phyloP scores from a whole-genome alignment of 352 stramenopile species.

The Poterioochromonas sp. region DNA sequence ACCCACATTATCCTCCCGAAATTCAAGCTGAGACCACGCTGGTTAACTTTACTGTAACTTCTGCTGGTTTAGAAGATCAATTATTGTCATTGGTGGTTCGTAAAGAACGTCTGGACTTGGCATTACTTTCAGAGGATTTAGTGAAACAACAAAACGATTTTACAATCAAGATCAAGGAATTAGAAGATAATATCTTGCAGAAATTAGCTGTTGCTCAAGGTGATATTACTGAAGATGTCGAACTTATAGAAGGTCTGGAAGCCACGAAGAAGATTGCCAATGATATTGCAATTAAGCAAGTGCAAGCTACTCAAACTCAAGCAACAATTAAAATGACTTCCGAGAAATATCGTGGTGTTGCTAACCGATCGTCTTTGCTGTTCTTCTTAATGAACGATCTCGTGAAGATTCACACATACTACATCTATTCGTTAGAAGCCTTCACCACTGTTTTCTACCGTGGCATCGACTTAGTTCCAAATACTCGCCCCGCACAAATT shows the following conservation, averaged over 20 bases:
- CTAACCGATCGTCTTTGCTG: slow-evolving; percentile 75
- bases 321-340: slow-evolving; percentile 78
- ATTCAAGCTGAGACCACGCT: slow-evolving; percentile 87
- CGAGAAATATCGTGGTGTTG: slow-evolving; percentile 87
- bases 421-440: slow-evolving; percentile 88
- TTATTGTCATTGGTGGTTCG: slow-evolving; percentile 77
- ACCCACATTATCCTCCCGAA: slow-evolving; percentile 84
- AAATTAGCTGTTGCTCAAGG: slow-evolving; percentile 83
- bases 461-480: slow-evolving; percentile 73
- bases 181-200: slow-evolving; percentile 86
- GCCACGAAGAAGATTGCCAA: slow-evolving; percentile 83
- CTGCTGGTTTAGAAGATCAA: slow-evolving; percentile 79
- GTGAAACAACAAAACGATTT: slow-evolving; percentile 87
- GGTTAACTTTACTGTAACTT: slow-evolving; percentile 87
- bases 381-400: slow-evolving; percentile 96
- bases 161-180: slow-evolving; percentile 89
- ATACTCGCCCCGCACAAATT: slow-evolving; percentile 19
- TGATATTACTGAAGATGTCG: slow-evolving; percentile 94
- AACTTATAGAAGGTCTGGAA: slow-evolving; percentile 86
- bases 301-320: slow-evolving; percentile 78
- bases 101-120: slow-evolving; percentile 69
- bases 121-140: slow-evolving; percentile 63
- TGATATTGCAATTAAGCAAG: slow-evolving; percentile 80
- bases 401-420: slow-evolving; percentile 90
- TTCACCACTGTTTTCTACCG: slow-evolving; percentile 91